Percentiles rank a stretch among this genome's conserved stretches.
Evolutionary conservation across 2,329 filamentous ascomycete species (phyloP).

Genomic region (Penicillium frequentans): DNA sequence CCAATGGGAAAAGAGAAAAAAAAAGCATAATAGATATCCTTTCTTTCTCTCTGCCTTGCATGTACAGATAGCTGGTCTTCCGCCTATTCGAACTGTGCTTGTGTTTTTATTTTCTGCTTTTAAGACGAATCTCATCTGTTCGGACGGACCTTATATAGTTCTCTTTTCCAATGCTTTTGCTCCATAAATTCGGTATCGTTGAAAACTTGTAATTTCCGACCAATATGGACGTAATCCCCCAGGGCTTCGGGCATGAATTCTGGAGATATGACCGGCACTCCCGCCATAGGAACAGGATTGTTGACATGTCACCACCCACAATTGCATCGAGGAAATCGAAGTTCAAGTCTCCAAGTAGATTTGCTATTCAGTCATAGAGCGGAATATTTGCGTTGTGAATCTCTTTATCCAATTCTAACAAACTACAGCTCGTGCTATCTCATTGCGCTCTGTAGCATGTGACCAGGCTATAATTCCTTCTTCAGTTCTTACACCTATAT

Average conservation of each 20-base stretch:
- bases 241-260: neutral
- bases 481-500: too few species aligned
- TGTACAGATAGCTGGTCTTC: conserved; percentile 46
- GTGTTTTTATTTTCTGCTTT: conserved; percentile 28
- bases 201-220: neutral
- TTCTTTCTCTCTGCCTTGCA: conserved; percentile 30
- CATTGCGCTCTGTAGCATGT: too few species aligned
- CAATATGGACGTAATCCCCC: neutral
- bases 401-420: too few species aligned
- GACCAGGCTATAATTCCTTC: too few species aligned
- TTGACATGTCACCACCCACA: too few species aligned
- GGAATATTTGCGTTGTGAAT: too few species aligned
- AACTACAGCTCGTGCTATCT: too few species aligned
- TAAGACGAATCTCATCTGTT: conserved; percentile 36
- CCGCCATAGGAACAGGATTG: too few species aligned
- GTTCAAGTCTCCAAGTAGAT: too few species aligned
- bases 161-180: neutral
- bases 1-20: conserved; percentile 18
- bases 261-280: neutral
- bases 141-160: neutral
- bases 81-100: conserved; percentile 39
- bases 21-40: conserved; percentile 22
- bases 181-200: neutral
- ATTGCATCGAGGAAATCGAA: too few species aligned
- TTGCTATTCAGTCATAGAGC: too few species aligned